Base-by-base conservation (phyloP, 768 basidiomycete species). In the Podaxis pistillaris region DNA sequence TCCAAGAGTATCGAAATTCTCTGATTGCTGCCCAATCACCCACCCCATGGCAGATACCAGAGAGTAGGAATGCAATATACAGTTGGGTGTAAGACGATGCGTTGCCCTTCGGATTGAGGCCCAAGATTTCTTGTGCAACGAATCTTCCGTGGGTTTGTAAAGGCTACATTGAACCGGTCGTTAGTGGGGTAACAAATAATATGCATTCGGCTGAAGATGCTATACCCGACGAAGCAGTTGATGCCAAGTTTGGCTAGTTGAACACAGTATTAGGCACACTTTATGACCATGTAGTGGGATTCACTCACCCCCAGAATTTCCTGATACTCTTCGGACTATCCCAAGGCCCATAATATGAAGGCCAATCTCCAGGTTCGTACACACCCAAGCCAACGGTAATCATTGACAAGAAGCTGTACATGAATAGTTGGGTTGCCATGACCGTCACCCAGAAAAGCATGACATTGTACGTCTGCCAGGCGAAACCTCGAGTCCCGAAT, bases 21-120 rank as follows among this genome's bases (percentile, higher is more conserved):
- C 38, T 56, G 17, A 38, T 41, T 2, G 57, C 38, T 11, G 50
- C 24, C 60, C 60, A 67, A 46, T 67, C 63, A 6, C 37, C 64
- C 22, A 28, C 46, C 22, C 33, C 50, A 58, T 78, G 75, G 11
- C 73, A 41, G 3, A 75, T 22, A 2, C 70, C 73, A 1, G 76
- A 76, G 9, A 76, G 58, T 26, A 69, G 33, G 65, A 76, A 77
- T 4, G 68, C 75, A 36, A 67, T 64, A 62, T 74, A 73, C 11
- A 76, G 65, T 52, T 76, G 75, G 17, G 64, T 67, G 56, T 71
- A 71, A 0, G 67, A 66, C 2, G 74, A 73, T 19, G 66, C 46
- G 5, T 56, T 64, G 24, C 67, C 65, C 44, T 71, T 69, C 3
- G 63, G 63, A 9, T 56, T 55, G 49, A 72, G 62, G 1, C 68